These are phyloP conservation scores for Boletus vermiculosoides DNA, from an alignment of 768 basidiomycete species.

Conservation along the genomic window DNA sequence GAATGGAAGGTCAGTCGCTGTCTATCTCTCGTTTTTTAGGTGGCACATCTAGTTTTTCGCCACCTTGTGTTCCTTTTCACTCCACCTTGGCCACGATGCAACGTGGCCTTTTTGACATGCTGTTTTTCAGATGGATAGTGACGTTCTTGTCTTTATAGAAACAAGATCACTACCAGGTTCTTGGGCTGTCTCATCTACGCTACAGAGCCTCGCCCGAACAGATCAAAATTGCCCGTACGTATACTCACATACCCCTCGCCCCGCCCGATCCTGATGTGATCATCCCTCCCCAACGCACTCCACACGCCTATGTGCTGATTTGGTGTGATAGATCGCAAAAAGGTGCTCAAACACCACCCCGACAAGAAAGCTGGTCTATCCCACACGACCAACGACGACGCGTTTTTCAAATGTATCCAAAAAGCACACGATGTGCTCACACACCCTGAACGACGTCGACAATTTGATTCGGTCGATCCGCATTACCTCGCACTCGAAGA, in stretches of 20 bases:
- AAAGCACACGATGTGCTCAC: constrained; percentile 96
- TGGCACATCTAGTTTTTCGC: no score
- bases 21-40: background rate
- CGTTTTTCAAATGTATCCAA: constrained; percentile 99
- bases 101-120: background rate
- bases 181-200: constrained; percentile 88
- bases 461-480: constrained; percentile 96
- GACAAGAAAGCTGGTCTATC: constrained; percentile 87
- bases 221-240: constrained; percentile 94
- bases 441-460: constrained; percentile 81
- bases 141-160: constrained; percentile 49
- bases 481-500: constrained; percentile 68
- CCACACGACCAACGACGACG: constrained; percentile 91
- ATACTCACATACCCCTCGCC: constrained; percentile 6
- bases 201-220: constrained; percentile 86
- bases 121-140: constrained; percentile 4
- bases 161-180: constrained; percentile 98
- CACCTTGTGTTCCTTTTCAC: no score
- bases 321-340: constrained; percentile 79
- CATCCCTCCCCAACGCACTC: background rate
- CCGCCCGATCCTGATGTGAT: constrained; percentile 11
- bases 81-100: background rate
- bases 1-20: constrained; percentile 83
- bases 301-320: background rate
- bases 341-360: constrained; percentile 98